A percentile compares a stretch with the other conserved stretches of the same genome.
These are phyloP conservation scores for Geotrichum fermentans DNA, from an alignment of 1,139 yeast genomes.

Conservation along the genomic window DNA sequence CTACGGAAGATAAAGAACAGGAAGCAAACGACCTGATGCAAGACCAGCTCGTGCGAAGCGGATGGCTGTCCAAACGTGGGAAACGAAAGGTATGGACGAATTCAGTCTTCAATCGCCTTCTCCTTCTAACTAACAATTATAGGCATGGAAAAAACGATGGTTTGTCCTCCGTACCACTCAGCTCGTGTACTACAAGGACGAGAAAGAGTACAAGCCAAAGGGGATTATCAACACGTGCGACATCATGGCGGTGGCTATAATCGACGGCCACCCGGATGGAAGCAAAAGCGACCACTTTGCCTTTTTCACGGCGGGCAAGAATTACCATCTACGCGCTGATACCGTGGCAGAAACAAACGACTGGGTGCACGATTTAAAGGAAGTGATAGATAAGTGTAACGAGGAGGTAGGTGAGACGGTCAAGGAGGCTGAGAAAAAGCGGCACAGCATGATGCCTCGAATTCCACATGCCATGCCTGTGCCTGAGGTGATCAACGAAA, in stretches of 20 bases:
- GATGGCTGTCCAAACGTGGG: constrained; percentile 36
- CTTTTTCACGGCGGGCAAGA: constrained; percentile 41
- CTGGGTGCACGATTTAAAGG: constrained; percentile 44
- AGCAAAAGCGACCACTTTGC: constrained; percentile 41
- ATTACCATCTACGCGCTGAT: constrained; percentile 44
- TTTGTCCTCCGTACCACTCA: constrained; percentile 54
- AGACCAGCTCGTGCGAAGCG: constrained; percentile 26
- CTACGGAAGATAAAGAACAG: neutral
- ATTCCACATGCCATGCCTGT: neutral
- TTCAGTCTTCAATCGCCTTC: neutral
- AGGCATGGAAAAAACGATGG: constrained; percentile 52
- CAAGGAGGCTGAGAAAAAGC: neutral
- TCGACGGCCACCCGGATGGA: constrained; percentile 28
- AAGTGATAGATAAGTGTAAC: constrained; percentile 32
- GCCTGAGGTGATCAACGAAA: neutral
- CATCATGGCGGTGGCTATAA: constrained; percentile 39
- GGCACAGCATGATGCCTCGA: neutral
- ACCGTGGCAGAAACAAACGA: constrained; percentile 37
- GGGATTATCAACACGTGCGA: constrained; percentile 43
- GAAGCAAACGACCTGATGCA: neutral
- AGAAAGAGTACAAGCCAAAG: constrained; percentile 52
- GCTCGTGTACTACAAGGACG: constrained; percentile 55
- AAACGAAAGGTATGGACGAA: constrained; percentile 22
- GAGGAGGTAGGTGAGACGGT: constrained; percentile 17
- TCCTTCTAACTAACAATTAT: neutral